Evolutionary conservation across 768 basidiomycete genomes (phyloP), one percentile per base, ranked within the genome.

Genomic region (Lentinula detonsa): DNA sequence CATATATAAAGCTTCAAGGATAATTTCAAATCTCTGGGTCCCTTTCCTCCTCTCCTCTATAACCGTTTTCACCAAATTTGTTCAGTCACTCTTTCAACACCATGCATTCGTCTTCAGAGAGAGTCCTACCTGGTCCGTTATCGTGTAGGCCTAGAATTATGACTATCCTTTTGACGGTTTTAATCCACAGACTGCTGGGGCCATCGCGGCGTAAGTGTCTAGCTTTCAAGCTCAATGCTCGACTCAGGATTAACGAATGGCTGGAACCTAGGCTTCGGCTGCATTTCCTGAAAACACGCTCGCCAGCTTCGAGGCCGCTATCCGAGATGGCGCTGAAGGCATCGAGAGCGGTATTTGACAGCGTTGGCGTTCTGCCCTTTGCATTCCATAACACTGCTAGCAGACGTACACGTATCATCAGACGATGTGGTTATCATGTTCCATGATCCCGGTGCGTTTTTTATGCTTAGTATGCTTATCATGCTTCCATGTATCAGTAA

Each of bases 401-500:
- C 84, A 96, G 95, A 97, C 85, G 93, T 98, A 68, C 95, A 98
- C 74, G 88, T 96, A 68, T 93, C 95, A 39, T 75, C 77, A 65
- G 96, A 99, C 73, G 81, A 85, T 69, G 84, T 91, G 43, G 88
- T 98, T 37, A 74, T 98, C 52, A 93, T 98, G 91, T 98, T 96
- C 76, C 96, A 99, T 74, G 96, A 98, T 73, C 91, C 93, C 15
- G 83, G 87, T 90, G 66, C 66, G 79, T 65, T 56, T 67, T 62
- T 60, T 37, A 63, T 66, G 13, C 57, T 65, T 51, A 28, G 28
- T 28, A 28, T 63, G 43, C 18, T 23, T 23, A 48, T 48, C 9
- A 18, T 23, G 48, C 48, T 23, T 46, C 28, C 21, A 23, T 10
- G 23, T 16, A n/a, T 51, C 50, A 35, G 28, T 50, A 16, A 35